These are phyloP conservation scores for Zoysia pacifica DNA, from an alignment of 176 grass and related monocot species.

Conservation along the genomic window DNA sequence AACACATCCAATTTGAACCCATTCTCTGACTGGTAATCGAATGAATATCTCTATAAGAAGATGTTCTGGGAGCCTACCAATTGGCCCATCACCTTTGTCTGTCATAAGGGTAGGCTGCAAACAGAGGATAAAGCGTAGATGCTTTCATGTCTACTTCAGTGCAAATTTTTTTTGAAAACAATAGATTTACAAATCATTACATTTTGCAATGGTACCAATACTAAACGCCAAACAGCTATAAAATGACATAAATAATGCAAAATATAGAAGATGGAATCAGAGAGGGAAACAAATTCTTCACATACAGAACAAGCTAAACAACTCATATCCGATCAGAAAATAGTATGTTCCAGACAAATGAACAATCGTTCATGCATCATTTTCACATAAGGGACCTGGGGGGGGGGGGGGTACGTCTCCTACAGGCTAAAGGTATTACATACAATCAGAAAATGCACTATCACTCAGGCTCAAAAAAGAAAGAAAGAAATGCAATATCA, in stretches of 20 bases:
- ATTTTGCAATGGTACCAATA: neutral
- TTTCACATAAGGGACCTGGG: neutral
- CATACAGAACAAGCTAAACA: neutral
- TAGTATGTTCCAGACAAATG: neutral
- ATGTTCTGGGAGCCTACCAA: slow-evolving; percentile 86
- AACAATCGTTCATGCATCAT: neutral
- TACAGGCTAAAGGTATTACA: neutral
- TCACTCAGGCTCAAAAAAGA: too few relatives aligned
- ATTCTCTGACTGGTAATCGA: slow-evolving; percentile 59
- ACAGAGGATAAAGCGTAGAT: slow-evolving; percentile 27
- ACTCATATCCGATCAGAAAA: neutral
- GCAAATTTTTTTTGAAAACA: neutral
- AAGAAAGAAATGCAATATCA: neutral
- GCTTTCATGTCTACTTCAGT: slow-evolving; percentile 11
- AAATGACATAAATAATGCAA: neutral
- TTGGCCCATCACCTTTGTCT: slow-evolving; percentile 48
- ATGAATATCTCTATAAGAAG: slow-evolving; percentile 80
- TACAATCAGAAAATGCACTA: neutral
- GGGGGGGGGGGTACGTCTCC: neutral
- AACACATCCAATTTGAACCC: slow-evolving; percentile 78
- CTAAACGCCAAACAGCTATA: neutral
- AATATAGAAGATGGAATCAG: neutral
- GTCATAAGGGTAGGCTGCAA: slow-evolving; percentile 63
- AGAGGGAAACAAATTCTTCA: neutral
- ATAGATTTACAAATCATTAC: neutral